Percentiles rank a stretch among this genome's conserved stretches.
These are phyloP conservation scores for Neurospora tetraspora DNA, from an alignment of 495 filamentous ascomycete genomes.

Conservation along the genomic window DNA sequence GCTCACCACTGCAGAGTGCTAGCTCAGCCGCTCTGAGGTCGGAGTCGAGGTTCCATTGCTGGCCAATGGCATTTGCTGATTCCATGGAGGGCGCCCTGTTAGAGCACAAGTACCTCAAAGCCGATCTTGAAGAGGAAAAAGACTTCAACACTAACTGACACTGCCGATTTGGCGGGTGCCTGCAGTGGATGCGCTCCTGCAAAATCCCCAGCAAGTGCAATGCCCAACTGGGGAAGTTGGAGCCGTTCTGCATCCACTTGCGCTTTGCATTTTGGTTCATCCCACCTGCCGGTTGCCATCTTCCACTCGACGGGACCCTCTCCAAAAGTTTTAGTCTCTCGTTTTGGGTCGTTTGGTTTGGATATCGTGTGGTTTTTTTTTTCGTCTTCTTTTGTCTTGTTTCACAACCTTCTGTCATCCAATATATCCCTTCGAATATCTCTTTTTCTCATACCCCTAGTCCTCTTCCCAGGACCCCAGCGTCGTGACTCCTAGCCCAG, in stretches of 20 bases:
- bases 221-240: neutral
- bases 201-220: neutral
- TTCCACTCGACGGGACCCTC: neutral
- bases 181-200: neutral
- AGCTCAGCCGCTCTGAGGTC: neutral
- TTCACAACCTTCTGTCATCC: neutral
- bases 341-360: neutral
- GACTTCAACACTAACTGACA: neutral
- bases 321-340: neutral
- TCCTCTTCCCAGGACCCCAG: neutral
- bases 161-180: neutral
- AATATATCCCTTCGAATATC: neutral
- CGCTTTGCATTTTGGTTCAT: neutral
- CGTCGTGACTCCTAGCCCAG: neutral
- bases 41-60: neutral
- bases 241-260: neutral
- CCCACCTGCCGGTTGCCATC: neutral
- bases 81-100: neutral
- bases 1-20: neutral
- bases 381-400: neutral
- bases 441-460: neutral
- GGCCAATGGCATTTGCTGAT: neutral
- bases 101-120: neutral
- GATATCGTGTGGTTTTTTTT: neutral
- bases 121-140: neutral